phyloP scores from a whole-genome alignment of 176 grass and related monocot species.

The Raddia distichophylla region DNA sequence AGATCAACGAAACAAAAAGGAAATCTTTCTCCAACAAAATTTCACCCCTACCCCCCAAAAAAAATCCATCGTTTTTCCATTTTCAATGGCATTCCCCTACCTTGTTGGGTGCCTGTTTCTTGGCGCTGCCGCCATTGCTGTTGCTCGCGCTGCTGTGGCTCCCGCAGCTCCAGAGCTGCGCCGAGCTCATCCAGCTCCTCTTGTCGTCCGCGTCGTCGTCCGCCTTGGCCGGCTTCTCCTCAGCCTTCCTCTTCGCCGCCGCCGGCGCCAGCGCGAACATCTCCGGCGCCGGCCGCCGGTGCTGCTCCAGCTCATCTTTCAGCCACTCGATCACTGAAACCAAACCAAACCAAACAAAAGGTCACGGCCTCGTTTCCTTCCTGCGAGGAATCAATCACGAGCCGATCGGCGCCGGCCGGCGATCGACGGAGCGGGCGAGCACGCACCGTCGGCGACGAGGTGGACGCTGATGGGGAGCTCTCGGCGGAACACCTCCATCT shows the following conservation, averaged over 20 bases:
- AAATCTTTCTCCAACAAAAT: slow-evolving; percentile 4
- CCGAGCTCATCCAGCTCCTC: slow-evolving; percentile 92
- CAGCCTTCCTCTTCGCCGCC: slow-evolving; percentile 38
- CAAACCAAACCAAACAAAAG: not conserved
- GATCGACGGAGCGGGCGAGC: not conserved
- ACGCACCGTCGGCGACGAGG: slow-evolving; percentile 70
- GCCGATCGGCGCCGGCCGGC: not conserved
- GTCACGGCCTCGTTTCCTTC: too few species aligned
- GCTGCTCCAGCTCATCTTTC: slow-evolving; percentile 65
- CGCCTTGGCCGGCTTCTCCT: slow-evolving; percentile 32
- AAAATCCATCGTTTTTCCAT: not conserved
- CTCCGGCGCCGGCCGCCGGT: slow-evolving; percentile 5
- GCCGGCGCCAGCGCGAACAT: slow-evolving; percentile 15
- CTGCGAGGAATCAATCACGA: not conserved
- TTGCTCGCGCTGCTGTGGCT: slow-evolving; percentile 28
- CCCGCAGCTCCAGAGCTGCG: slow-evolving; percentile 81
- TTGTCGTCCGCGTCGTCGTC: slow-evolving; percentile 70
- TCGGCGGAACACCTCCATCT: slow-evolving; percentile 86
- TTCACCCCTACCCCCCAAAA: not conserved
- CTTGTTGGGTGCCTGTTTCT: slow-evolving; percentile 41
- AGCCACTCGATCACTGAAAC: slow-evolving; percentile 74
- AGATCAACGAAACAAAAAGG: not conserved
- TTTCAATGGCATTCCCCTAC: slow-evolving; percentile 31
- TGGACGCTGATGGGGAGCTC: slow-evolving; percentile 91
- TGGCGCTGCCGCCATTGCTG: slow-evolving; percentile 31